A percentile compares a stretch with the other conserved stretches of the same genome.
These are phyloP conservation scores for Exophiala bonariae DNA, from an alignment of 2,329 filamentous ascomycete species.

Conservation along the genomic window DNA sequence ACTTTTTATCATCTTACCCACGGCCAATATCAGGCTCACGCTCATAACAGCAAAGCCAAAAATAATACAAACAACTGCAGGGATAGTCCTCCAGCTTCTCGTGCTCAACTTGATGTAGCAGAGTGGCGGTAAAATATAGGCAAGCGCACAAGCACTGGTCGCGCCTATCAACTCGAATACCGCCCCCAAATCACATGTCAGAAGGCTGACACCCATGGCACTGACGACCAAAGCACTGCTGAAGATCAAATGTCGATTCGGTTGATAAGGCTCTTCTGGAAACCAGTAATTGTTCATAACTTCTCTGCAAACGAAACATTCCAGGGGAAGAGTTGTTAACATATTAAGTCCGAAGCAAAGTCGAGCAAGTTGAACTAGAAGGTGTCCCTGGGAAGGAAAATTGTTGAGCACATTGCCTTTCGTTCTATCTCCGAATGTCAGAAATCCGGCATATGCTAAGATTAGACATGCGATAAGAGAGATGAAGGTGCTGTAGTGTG, in stretches of 20 bases:
- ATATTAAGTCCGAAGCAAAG: conserved; percentile 98
- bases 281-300: conserved; percentile 89
- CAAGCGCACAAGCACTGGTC: conserved; percentile 88
- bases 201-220: conserved; percentile 73
- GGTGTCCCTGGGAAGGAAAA: conserved; percentile 78
- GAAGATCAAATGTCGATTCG: conserved; percentile 81
- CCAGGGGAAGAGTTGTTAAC: conserved; percentile 93
- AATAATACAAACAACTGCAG: conserved; percentile 67
- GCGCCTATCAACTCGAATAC: conserved; percentile 97
- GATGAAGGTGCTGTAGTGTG: conserved; percentile 86
- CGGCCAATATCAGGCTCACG: conserved; percentile 73
- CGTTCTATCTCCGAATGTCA: conserved; percentile 89
- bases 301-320: conserved; percentile 96
- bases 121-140: conserved; percentile 90
- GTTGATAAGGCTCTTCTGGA: conserved; percentile 71
- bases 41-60: conserved; percentile 81
- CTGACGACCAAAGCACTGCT: conserved; percentile 78
- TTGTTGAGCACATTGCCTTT: conserved; percentile 97
- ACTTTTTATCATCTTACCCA: conserved; percentile 61
- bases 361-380: conserved; percentile 90
- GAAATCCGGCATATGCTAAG: conserved; percentile 85
- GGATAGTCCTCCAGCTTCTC: conserved; percentile 64
- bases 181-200: conserved; percentile 89
- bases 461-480: conserved; percentile 89
- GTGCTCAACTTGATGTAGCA: conserved; percentile 94